phyloP scores from a whole-genome alignment of 495 filamentous ascomycete genomes.

The Tuber umbilicatum region DNA sequence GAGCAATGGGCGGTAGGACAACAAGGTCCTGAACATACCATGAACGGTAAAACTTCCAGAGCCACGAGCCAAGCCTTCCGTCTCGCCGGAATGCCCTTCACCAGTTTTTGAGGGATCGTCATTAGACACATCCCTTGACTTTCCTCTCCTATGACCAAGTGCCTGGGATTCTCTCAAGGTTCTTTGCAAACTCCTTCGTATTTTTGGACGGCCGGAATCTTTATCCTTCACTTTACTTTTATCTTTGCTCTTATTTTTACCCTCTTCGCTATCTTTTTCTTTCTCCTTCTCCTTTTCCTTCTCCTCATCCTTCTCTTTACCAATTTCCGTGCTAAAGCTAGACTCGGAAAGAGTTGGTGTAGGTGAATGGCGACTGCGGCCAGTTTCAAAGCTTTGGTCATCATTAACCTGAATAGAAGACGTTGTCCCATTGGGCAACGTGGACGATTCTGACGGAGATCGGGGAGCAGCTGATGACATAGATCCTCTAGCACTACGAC shows the following conservation, averaged over 20 bases:
- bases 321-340: constrained; percentile 43
- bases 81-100: constrained; percentile 52
- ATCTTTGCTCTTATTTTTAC: constrained; percentile 34
- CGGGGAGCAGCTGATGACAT: constrained; percentile 38
- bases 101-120: constrained; percentile 58
- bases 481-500: constrained; percentile 38
- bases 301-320: constrained; percentile 42
- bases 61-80: constrained; percentile 66
- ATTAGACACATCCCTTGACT: constrained; percentile 63
- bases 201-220: constrained; percentile 53
- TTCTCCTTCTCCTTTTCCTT: constrained; percentile 35
- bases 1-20: constrained; percentile 9
- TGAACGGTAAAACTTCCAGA: constrained; percentile 89
- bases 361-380: constrained; percentile 29
- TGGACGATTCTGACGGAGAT: constrained; percentile 34
- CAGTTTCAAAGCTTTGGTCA: constrained; percentile 34
- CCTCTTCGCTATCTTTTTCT: constrained; percentile 31
- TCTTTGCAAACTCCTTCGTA: constrained; percentile 83
- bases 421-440: constrained; percentile 26
- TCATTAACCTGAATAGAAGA: constrained; percentile 24
- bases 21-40: constrained; percentile 43
- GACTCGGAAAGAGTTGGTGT: constrained; percentile 33
- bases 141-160: constrained; percentile 60
- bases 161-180: constrained; percentile 80
- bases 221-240: constrained; percentile 45